Conservation (phyloP, 1,139 yeast species). For the Candida pseudocylindracea region DNA sequence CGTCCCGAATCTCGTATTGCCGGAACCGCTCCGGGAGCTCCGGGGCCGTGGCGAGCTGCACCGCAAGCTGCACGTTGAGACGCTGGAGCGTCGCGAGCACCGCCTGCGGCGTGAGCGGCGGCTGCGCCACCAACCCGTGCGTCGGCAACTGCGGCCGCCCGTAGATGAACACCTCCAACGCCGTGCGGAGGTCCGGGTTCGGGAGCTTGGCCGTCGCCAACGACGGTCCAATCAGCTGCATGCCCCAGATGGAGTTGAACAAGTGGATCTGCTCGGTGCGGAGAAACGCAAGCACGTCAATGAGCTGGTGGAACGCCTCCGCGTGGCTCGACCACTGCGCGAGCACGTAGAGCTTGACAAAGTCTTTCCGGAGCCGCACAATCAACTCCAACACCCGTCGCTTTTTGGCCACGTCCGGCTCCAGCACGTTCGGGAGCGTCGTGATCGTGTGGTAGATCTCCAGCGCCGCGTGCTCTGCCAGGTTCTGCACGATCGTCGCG, state of each 20-base stretch:
- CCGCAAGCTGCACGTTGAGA: slow-evolving; percentile 49
- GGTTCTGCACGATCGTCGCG: slow-evolving; percentile 30
- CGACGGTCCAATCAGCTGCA: neutral
- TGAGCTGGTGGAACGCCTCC: slow-evolving; percentile 45
- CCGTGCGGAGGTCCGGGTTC: slow-evolving; percentile 71
- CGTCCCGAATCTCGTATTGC: slow-evolving; percentile 46
- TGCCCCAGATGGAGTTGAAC: slow-evolving; percentile 15
- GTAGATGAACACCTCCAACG: slow-evolving; percentile 58
- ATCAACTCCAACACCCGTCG: slow-evolving; percentile 43
- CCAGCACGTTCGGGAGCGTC: slow-evolving; percentile 19
- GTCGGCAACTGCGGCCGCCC: slow-evolving; percentile 65
- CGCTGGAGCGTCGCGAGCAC: slow-evolving; percentile 43
- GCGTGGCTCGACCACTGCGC: slow-evolving; percentile 72
- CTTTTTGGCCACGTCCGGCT: slow-evolving; percentile 40
- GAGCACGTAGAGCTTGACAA: slow-evolving; percentile 61
- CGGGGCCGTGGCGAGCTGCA: slow-evolving; percentile 49
- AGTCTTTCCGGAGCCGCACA: slow-evolving; percentile 57
- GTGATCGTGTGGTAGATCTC: slow-evolving; percentile 43
- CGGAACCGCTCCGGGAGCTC: slow-evolving; percentile 38
- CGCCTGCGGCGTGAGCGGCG: slow-evolving; percentile 27
- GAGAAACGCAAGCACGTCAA: slow-evolving; percentile 76
- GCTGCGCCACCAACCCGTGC: slow-evolving; percentile 31
- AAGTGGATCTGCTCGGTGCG: slow-evolving; percentile 52
- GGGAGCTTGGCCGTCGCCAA: slow-evolving; percentile 52
- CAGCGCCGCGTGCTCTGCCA: slow-evolving; percentile 40